Evolutionary conservation across 108 stramenopile species (phyloP).

Genomic region (Fragilariopsis cylindrus): DNA sequence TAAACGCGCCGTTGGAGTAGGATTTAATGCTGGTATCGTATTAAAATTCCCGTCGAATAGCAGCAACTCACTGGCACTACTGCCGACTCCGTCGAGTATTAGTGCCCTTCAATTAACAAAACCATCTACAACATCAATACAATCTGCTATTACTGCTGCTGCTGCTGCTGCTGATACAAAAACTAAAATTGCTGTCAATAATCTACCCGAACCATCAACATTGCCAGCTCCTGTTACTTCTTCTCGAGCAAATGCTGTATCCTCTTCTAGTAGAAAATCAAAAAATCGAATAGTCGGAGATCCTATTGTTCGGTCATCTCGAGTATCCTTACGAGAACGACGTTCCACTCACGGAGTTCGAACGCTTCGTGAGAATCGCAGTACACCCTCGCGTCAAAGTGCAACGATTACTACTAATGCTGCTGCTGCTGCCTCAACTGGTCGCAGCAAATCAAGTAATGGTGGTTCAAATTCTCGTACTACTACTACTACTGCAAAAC

Average conservation of each 20-base stretch:
- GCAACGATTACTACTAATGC: conserved; percentile 4
- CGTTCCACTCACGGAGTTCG: conserved; percentile 12
- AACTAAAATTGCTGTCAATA: not conserved
- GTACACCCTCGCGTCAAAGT: conserved; percentile 13
- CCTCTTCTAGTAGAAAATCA: not conserved
- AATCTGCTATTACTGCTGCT: conserved; percentile 1
- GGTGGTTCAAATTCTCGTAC: no score
- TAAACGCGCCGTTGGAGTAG: conserved; percentile 56
- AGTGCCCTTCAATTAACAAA: not conserved
- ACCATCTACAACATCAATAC: not conserved
- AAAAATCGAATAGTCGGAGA: conserved; percentile 10
- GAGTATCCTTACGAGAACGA: conserved; percentile 23
- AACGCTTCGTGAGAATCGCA: conserved; percentile 20
- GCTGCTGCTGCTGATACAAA: not conserved
- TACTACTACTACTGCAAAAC: conserved; percentile 13
- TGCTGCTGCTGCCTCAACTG: not conserved
- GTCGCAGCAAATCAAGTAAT: no score
- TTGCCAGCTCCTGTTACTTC: conserved; percentile 19
- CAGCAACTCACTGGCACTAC: not conserved
- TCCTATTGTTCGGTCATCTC: conserved; percentile 8
- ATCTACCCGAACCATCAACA: conserved; percentile 1
- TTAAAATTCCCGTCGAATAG: conserved; percentile 62
- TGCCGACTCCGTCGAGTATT: no score
- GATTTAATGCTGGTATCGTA: conserved; percentile 78
- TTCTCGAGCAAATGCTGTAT: not conserved